Evolutionary conservation across 1,139 yeast species (phyloP).

Genomic region (Pichia sp.): DNA sequence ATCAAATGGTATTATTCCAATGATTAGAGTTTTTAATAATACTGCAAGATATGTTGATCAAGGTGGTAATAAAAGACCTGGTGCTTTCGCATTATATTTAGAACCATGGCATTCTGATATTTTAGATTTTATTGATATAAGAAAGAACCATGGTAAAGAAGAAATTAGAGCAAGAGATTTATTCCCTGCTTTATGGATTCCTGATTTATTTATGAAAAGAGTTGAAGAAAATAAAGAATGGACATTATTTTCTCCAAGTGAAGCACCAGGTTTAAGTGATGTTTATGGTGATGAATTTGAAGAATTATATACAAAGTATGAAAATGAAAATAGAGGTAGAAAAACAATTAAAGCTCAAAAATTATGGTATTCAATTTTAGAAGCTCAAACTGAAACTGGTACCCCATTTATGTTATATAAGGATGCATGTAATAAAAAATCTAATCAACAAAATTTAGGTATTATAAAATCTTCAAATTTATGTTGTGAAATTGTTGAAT

Average conservation of each 20-base stretch:
- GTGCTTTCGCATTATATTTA: slow-evolving; percentile 53
- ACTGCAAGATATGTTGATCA: slow-evolving; percentile 61
- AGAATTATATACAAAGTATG: slow-evolving; percentile 44
- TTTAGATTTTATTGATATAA: slow-evolving; percentile 48
- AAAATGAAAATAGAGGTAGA: slow-evolving; percentile 43
- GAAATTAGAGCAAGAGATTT: slow-evolving; percentile 57
- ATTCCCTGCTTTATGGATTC: slow-evolving; percentile 58
- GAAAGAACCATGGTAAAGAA: slow-evolving; percentile 58
- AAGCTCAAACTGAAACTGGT: slow-evolving; percentile 59
- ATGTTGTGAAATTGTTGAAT: slow-evolving; percentile 59
- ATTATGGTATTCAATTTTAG: slow-evolving; percentile 52
- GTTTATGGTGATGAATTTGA: slow-evolving; percentile 51
- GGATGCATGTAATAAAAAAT: slow-evolving; percentile 52
- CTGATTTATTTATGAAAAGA: slow-evolving; percentile 56
- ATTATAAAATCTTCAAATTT: slow-evolving; percentile 53
- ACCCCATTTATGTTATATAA: slow-evolving; percentile 58
- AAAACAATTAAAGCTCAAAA: slow-evolving; percentile 49
- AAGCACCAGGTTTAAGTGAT: slow-evolving; percentile 51
- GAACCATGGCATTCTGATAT: slow-evolving; percentile 63
- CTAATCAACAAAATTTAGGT: slow-evolving; percentile 56
- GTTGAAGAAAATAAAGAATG: slow-evolving; percentile 48
- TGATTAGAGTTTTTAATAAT: slow-evolving; percentile 55
- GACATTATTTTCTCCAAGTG: slow-evolving; percentile 55
- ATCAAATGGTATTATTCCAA: slow-evolving; percentile 54
- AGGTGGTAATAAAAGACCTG: slow-evolving; percentile 62